Conservation (phyloP, 1,284 basidiomycete species). For the Ganoderma sinense region DNA sequence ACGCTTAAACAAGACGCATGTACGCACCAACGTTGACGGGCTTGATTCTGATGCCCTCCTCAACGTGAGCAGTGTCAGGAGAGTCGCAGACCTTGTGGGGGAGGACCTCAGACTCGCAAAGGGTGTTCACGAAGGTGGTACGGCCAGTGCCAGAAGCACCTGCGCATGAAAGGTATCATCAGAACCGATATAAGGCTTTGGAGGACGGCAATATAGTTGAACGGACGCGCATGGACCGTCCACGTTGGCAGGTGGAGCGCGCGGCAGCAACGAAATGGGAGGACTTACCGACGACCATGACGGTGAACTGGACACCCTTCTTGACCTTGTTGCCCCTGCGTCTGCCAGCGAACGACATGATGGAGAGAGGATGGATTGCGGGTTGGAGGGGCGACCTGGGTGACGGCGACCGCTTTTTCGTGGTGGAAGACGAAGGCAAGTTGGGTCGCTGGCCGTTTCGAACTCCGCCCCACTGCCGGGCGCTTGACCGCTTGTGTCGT, state of each 20-base stretch:
- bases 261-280: conserved; percentile 3
- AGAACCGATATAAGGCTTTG: conserved; percentile 15
- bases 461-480: conserved; percentile 36
- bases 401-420: conserved; percentile 51
- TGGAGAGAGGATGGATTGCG: conserved; percentile 36
- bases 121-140: conserved; percentile 98
- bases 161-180: conserved; percentile 42
- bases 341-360: conserved; percentile 85
- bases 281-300: conserved; percentile 76
- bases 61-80: conserved; percentile 91
- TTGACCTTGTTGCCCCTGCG: conserved; percentile 95
- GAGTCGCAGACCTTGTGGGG: conserved; percentile 87
- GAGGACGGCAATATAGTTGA: conserved; percentile 8
- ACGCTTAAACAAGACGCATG: conserved; percentile 11
- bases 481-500: conserved; percentile 18
- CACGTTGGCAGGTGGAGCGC: conserved; percentile 31
- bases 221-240: conserved; percentile 18
- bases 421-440: conserved; percentile 33
- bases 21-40: conserved; percentile 90
- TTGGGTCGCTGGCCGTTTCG: conserved; percentile 34
- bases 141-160: conserved; percentile 96
- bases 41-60: conserved; percentile 96
- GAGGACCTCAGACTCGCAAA: conserved; percentile 93
- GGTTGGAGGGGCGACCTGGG: conserved; percentile 35
- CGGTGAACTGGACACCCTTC: conserved; percentile 91